phyloP scores from a whole-genome alignment of 2,329 filamentous ascomycete species.

The Aspergillus puulaauensis region DNA sequence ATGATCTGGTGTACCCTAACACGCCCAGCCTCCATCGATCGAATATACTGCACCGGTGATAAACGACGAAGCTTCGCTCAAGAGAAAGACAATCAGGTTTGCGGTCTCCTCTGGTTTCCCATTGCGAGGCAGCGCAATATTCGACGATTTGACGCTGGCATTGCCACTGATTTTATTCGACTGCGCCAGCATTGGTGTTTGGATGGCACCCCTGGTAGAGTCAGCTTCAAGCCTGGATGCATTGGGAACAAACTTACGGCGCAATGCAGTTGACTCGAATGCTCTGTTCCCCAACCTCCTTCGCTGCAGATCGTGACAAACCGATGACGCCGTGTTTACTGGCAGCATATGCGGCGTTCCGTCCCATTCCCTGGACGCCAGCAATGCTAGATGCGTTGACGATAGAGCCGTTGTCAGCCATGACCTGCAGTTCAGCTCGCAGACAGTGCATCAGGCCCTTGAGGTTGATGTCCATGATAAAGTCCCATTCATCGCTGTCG shows the following conservation, averaged over 20 bases:
- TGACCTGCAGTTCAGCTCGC: not conserved
- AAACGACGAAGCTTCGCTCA: not conserved
- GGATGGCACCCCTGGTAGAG: not conserved
- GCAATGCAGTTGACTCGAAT: constrained; percentile 2
- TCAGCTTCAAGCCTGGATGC: not conserved
- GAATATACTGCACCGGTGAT: not conserved
- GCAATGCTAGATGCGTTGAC: constrained; percentile 2
- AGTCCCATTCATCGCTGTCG: not conserved
- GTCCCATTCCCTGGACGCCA: not conserved
- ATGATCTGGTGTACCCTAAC: not conserved
- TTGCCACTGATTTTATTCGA: not conserved
- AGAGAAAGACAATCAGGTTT: not conserved
- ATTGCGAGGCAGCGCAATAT: not conserved
- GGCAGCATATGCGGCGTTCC: not conserved
- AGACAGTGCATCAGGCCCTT: not conserved
- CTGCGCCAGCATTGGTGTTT: not conserved
- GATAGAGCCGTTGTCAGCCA: not conserved
- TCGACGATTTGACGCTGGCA: not conserved
- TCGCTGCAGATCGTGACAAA: not conserved
- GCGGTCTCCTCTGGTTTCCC: constrained; percentile 1
- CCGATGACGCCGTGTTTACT: constrained; percentile 4
- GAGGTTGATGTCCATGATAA: constrained; percentile 3
- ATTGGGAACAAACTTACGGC: not conserved
- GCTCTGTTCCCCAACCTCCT: not conserved
- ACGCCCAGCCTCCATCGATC: constrained; percentile 4